Evolutionary conservation across 148 eudicot species (phyloP), one percentile per base, ranked within the genome.

Genomic region (Vaccinium vitisidaea): DNA sequence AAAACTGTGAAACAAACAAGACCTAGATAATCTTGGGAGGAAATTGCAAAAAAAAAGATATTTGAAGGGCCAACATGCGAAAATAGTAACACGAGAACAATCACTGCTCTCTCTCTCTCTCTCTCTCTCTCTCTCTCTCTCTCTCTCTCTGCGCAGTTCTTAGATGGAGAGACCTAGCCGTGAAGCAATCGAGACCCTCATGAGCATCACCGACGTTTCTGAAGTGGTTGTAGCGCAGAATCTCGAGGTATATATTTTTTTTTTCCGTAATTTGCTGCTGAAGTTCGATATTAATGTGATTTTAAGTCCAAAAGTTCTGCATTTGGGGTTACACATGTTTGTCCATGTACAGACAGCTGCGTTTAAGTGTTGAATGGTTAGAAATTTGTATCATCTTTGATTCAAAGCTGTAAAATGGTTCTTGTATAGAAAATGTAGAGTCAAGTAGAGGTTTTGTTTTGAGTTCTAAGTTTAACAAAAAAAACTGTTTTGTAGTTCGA

Each of bases 131-230:
- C 59, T 46, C n/a, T n/a, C n/a, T n/a, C n/a, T n/a, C n/a, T n/a
- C 36, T 46, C 75, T 43, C 84, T 81, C 39, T 61, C 32, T 2
- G 48, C 36, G 69, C 67, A 71, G 39, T 30, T 53, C 49, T 55
- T 14, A 23, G 80, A 95, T 93, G 96, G 93, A 90, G 89, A 88
- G 83, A 43, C 90, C 89, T 80, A 88, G 92, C 92, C 92, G 88
- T 54, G 95, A 94, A 86, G 90, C 91, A 27, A 92, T 96, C 88
- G 92, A 91, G 2, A 94, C 94, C 10, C 92, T 94, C 85, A 91
- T 91, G 85, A 92, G 90, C 92, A 92, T 96, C 90, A 93, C 99
- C 75, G 98, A 95, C 77, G 87, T 89, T 8, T 86, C 96, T 39
- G 92, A 96, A 74, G 54, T 84, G 46, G 84, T 89, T 73, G 96